Evolutionary conservation across 805 yeast genomes (phyloP), one percentile per base, ranked within the genome.

Genomic region (Zygosaccharomyces lentus): DNA sequence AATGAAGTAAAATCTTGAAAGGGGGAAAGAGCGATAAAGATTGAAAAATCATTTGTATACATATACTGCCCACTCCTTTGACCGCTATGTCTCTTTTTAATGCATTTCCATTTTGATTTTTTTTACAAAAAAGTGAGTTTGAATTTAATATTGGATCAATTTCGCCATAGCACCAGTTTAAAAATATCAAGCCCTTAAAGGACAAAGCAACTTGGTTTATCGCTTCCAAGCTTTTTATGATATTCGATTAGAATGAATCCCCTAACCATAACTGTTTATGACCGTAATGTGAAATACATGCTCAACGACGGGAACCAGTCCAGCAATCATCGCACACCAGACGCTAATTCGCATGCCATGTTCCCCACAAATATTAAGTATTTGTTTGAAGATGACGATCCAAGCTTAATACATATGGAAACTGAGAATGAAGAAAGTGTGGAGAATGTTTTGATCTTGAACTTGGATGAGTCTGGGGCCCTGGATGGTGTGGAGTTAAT

Each of bases 321-420:
- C 5, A 46, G 39, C n/a, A 34, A 40, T 21, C 47, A 49, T 21
- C 50, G 50, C 15, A 49, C 50, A 8, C 48, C 50, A 7, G 52
- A 47, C 15, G 52, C 47, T 2, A 42, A 39, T 9, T 37, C 46
- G 16, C 38, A 45, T 21, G 47, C 48, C 15, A 57, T 56, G 56
- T 64, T 58, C 36, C 61, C 63, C 1, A 62, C 63, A 6, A 60
- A 62, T 42, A 50, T 63, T 6, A 55, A 49, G 34, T 64, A 60
- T 44, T 55, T 64, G 17, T 64, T 63, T 46, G 64, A 62, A 30
- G 65, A 59, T 41, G 67, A 62, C 41, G 55, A 54, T n/a, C 53
- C 51, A 7, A 26, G 24, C 24, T 35, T 34, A 4, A 36, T 31
- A 3, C 40, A 26, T 6, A 49, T 46, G 13, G 46, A 43, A 15